These are phyloP conservation scores for Hibiscus syriacus DNA, from an alignment of 345 rosid species.

Conservation along the genomic window DNA sequence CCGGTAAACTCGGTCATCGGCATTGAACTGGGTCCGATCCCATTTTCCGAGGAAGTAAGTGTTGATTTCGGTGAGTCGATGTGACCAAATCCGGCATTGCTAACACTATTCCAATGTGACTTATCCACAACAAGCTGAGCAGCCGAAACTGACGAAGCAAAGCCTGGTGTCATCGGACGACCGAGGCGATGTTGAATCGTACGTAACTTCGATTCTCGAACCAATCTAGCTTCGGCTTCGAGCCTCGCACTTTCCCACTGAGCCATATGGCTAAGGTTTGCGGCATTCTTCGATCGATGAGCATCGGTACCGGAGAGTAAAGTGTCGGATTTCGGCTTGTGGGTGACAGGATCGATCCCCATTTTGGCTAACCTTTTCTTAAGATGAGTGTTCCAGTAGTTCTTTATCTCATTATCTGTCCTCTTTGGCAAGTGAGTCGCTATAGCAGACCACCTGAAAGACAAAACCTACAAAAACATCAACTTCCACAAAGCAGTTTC, in stretches of 20 bases:
- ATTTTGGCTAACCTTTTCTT: slow-evolving; percentile 58
- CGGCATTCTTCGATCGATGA: slow-evolving; percentile 55
- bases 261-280: slow-evolving; percentile 80
- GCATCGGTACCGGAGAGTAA: slow-evolving; percentile 27
- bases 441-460: slow-evolving; percentile 65
- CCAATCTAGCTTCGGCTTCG: slow-evolving; percentile 86
- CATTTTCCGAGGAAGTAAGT: slow-evolving; percentile 64
- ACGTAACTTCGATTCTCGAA: slow-evolving; percentile 69
- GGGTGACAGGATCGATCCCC: slow-evolving; percentile 85
- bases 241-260: slow-evolving; percentile 96
- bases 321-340: slow-evolving; percentile 61
- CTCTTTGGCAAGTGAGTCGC: slow-evolving; percentile 71
- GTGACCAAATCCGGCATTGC: slow-evolving; percentile 17
- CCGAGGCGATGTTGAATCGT: slow-evolving; percentile 35
- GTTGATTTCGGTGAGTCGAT: slow-evolving; percentile 83
- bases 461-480: slow-evolving; percentile 13
- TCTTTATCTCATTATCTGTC: slow-evolving; percentile 73
- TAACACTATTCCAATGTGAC: no score
- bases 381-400: slow-evolving; percentile 72
- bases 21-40: slow-evolving; percentile 12
- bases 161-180: slow-evolving; percentile 7
- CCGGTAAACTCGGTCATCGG: slow-evolving; percentile 32
- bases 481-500: neutral
- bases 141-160: slow-evolving; percentile 17
- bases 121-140: slow-evolving; percentile 1